These are phyloP conservation scores for Gaeumannomyces sp. DNA, from an alignment of 2,329 filamentous ascomycete species.

Conservation along the genomic window DNA sequence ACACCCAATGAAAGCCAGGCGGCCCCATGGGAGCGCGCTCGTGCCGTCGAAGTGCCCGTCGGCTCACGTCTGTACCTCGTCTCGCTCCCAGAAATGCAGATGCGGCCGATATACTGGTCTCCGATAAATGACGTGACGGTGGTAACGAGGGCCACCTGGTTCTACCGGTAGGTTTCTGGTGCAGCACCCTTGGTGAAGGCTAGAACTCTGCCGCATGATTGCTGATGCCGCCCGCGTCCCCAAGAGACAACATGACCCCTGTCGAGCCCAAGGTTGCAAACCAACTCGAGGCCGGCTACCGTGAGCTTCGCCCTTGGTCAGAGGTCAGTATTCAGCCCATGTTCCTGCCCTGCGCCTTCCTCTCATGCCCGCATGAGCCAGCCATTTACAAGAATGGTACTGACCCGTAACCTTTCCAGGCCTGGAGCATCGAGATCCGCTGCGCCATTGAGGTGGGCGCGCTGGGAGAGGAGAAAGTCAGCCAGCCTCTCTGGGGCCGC, in stretches of 20 bases:
- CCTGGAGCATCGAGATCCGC: slow-evolving; percentile 85
- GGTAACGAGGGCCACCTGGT: slow-evolving; percentile 88
- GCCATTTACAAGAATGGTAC: neutral
- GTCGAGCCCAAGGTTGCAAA: slow-evolving; percentile 83
- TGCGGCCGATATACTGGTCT: slow-evolving; percentile 98
- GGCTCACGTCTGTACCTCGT: slow-evolving; percentile 91
- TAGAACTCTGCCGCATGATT: neutral
- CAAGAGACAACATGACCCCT: slow-evolving; percentile 81
- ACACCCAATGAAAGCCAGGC: slow-evolving; percentile 21
- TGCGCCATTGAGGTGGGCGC: slow-evolving; percentile 89
- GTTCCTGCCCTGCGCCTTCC: neutral
- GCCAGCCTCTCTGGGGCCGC: slow-evolving; percentile 65
- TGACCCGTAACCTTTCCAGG: slow-evolving; percentile 28
- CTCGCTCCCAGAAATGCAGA: slow-evolving; percentile 70
- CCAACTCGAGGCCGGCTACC: slow-evolving; percentile 84
- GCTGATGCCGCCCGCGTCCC: neutral
- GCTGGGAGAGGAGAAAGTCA: slow-evolving; percentile 83
- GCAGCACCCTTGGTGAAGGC: neutral
- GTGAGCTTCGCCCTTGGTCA: slow-evolving; percentile 80
- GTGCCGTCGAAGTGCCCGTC: slow-evolving; percentile 63
- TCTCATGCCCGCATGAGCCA: neutral
- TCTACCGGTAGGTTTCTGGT: slow-evolving; percentile 48
- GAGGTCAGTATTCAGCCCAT: slow-evolving; percentile 31
- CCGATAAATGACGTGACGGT: slow-evolving; percentile 82
- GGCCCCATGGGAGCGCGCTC: slow-evolving; percentile 4